Base-by-base conservation (phyloP, 2,329 filamentous ascomycete genomes). In the Phialemoniopsis sp. region DNA sequence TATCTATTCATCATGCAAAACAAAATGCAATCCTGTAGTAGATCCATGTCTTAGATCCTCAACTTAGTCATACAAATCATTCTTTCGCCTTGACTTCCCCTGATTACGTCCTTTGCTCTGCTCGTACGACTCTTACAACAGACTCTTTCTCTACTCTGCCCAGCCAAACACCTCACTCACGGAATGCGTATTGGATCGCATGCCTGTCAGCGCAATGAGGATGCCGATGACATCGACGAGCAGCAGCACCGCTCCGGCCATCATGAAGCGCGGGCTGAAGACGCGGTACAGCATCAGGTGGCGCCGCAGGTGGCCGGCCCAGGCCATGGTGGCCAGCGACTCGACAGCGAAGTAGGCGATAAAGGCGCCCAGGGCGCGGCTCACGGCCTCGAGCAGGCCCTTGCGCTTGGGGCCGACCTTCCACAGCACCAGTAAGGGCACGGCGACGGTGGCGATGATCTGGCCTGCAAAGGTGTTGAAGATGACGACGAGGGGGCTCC, bases 281-380 rank as follows among this genome's bases (percentile, higher is more conserved):
- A 98, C 89, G 32, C 93, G 78, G 65, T 93, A 98, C 21, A 98
- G 75, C 93, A 98, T 98, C 46, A 98, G 73, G 68, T 98, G 93
- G 37, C 93, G 76, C 39, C 93, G 75, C 54, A 98, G 66, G 66
- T 89, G 83, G 2, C 87, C 90, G 0, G 91, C 88, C 85, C 91
- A 96, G 60, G 86, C 80, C 52, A 93, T 94, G 5, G 90, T 95
- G 0, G 89, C 87, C 16, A 95, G 64, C 19, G 85, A 85, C 56
- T 96, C 78, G 8, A 87, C 84, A 5, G 87, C 87, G 56, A 89
- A 93, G 57, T 91, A 95, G 1, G 85, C 69, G 6, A 91, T 64
- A 55, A 95, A 89, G 18, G 83, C 85, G 13, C 78, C 84, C 38
- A 89, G 70, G 1, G 82, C 81, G 41, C 83, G 80, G 14, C 82